Evolutionary conservation across 2,329 filamentous ascomycete genomes (phyloP).

Genomic region (Beauveria asiatica): DNA sequence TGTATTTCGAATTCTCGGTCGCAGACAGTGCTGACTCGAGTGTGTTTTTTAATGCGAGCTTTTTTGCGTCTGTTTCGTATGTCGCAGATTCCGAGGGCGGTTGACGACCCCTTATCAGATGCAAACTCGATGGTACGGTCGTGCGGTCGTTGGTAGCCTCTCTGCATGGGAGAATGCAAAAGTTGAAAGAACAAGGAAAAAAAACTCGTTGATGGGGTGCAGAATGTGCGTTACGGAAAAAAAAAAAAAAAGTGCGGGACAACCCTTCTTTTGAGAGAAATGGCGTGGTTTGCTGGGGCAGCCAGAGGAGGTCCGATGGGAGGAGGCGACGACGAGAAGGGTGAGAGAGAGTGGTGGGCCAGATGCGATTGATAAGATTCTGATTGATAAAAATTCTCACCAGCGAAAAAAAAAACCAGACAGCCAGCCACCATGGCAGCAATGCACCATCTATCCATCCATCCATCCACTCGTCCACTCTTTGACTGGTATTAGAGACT

Average conservation of each 20-base stretch:
- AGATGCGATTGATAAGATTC: slow-evolving; percentile 38
- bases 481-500: too few relatives aligned
- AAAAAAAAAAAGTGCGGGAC: slow-evolving; percentile 8
- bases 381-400: slow-evolving; percentile 12
- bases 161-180: neutral
- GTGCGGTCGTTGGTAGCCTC: neutral
- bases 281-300: neutral
- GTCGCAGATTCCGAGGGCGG: neutral
- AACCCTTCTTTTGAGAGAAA: slow-evolving; percentile 6
- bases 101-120: slow-evolving; percentile 2
- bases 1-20: neutral
- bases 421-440: neutral
- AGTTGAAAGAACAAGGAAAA: neutral
- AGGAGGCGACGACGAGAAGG: slow-evolving; percentile 6
- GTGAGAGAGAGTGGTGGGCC: slow-evolving; percentile 16
- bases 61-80: neutral
- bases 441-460: neutral
- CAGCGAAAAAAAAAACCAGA: neutral
- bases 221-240: slow-evolving; percentile 6
- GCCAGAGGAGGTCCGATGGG: slow-evolving; percentile 10
- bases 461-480: neutral
- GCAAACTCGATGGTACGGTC: neutral
- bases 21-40: neutral
- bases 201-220: neutral
- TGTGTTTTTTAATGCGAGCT: neutral